Base-by-base conservation (phyloP, 345 rosid genomes). In the Syzygium aromaticum region DNA sequence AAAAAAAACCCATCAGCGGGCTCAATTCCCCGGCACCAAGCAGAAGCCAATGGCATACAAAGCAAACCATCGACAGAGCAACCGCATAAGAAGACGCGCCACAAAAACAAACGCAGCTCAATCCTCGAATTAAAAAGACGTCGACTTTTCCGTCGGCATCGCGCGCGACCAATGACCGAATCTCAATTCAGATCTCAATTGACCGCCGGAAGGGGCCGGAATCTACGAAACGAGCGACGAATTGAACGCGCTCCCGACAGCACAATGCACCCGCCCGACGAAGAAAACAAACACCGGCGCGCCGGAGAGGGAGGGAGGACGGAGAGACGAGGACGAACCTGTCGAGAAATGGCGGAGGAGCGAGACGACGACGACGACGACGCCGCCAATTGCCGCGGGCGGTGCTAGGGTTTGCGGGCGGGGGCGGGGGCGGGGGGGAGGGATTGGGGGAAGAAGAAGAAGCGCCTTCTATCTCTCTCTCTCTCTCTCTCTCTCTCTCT, bases 391-490 rank as follows among this genome's bases (percentile, higher is more conserved):
- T 12, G 22, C 8, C 11, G 77, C 77, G 52, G 82, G 30, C 80
- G 2, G 54, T 27, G 77, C 88, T 86, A 86, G 88, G 88, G 88
- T 80, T 86, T 53, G 85, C 33, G 25, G 67, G n/a, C 38, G 38
- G 38, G 38, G 38, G 73, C 15, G 64, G 73, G 73, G 28, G 7
- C 28, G 10, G 28, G 54, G 25, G 23, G 52, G n/a, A 6, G 46
- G 46, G 46, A 43, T 43, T 43, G 46, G 46, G 46, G 46, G 46
- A 43, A 43, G 46, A 43, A 43, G 77, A 15, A 43, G 57, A 61
- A 61, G 82, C 14, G 17, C 7, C 17, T 16, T 40, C 64, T 33
- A 28, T 63, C 56, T 54, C 87, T 77, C 33, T 77, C 40, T 43
- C 33, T 82, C 78, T 57, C 86, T 51, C 49, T 64, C 64, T 33